Conservation (phyloP, 2,329 filamentous ascomycete genomes). For the Fusarium graminum region DNA sequence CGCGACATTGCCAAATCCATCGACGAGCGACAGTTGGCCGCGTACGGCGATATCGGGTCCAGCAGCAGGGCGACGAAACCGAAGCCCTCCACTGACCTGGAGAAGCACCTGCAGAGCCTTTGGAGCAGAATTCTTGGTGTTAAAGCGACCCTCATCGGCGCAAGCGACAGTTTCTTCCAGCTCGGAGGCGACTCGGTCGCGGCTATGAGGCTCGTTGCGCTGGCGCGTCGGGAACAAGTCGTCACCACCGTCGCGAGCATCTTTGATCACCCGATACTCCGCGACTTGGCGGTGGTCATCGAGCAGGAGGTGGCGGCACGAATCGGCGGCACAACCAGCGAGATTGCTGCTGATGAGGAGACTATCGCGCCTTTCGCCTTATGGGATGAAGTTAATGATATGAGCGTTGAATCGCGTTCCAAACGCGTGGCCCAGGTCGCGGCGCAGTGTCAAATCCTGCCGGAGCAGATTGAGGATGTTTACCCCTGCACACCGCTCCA, state of each 20-base stretch:
- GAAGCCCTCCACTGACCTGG: constrained; percentile 8
- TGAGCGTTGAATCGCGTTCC: constrained; percentile 16
- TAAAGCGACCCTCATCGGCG: constrained; percentile 7
- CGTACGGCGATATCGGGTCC: constrained; percentile 7
- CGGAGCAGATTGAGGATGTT: constrained; percentile 19
- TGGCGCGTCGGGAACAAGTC: constrained; percentile 17
- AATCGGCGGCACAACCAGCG: constrained; percentile 9
- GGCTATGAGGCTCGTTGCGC: constrained; percentile 15
- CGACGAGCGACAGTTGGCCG: constrained; percentile 8
- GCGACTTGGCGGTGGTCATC: constrained; percentile 14
- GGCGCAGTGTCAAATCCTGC: constrained; percentile 16
- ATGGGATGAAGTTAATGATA: constrained; percentile 15
- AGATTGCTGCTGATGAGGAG: constrained; percentile 14
- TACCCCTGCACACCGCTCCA: constrained; percentile 17
- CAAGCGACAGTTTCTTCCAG: constrained; percentile 18
- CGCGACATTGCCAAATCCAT: constrained; percentile 11
- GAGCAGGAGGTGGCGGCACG: constrained; percentile 12
- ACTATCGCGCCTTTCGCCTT: constrained; percentile 15
- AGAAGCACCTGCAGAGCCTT: constrained; percentile 9
- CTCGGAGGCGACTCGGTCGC: constrained; percentile 15
- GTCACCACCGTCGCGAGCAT: constrained; percentile 13
- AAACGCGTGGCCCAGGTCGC: constrained; percentile 12
- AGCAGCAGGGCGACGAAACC: constrained; percentile 12
- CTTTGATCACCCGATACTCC: constrained; percentile 12
- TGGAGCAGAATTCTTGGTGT: constrained; percentile 14